Conservation (phyloP, 2,329 filamentous ascomycete species). For the Albifimbria verrucaria region DNA sequence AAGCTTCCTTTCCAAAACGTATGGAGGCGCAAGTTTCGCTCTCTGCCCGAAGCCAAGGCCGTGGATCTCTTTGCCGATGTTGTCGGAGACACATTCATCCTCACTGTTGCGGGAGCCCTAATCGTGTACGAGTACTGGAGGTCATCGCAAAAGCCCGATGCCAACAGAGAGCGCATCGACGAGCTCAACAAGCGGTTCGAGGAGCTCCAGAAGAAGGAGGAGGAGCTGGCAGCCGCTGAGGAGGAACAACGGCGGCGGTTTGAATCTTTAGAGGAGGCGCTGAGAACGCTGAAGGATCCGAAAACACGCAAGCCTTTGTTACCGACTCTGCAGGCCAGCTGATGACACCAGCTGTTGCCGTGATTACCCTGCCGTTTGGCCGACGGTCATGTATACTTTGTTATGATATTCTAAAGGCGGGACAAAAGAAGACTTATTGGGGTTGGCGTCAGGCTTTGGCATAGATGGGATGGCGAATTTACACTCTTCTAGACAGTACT, state of each 20-base stretch:
- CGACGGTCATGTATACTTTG: neutral
- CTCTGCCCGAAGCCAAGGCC: slow-evolving; percentile 62
- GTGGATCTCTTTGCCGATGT: slow-evolving; percentile 67
- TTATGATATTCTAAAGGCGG: neutral
- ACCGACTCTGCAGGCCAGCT: slow-evolving; percentile 28
- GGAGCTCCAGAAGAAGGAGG: slow-evolving; percentile 45
- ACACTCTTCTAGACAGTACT: neutral
- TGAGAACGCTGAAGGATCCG: slow-evolving; percentile 50
- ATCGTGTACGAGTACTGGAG: slow-evolving; percentile 62
- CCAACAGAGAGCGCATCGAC: slow-evolving; percentile 50
- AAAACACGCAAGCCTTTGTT: slow-evolving; percentile 55
- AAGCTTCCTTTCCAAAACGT: slow-evolving; percentile 43
- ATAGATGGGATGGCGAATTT: neutral
- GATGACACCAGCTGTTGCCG: neutral
- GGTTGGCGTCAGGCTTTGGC: neutral
- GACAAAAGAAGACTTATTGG: neutral
- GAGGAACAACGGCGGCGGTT: slow-evolving; percentile 46
- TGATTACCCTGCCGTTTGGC: neutral
- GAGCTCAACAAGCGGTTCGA: slow-evolving; percentile 47
- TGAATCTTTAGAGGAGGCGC: slow-evolving; percentile 49
- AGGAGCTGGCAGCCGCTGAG: slow-evolving; percentile 44
- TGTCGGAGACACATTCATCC: slow-evolving; percentile 60
- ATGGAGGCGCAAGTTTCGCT: slow-evolving; percentile 60
- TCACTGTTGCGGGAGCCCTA: slow-evolving; percentile 53
- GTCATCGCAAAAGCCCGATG: slow-evolving; percentile 57